Conservation (phyloP, 2,329 filamentous ascomycete species). For the Colletotrichum orbiculare region DNA sequence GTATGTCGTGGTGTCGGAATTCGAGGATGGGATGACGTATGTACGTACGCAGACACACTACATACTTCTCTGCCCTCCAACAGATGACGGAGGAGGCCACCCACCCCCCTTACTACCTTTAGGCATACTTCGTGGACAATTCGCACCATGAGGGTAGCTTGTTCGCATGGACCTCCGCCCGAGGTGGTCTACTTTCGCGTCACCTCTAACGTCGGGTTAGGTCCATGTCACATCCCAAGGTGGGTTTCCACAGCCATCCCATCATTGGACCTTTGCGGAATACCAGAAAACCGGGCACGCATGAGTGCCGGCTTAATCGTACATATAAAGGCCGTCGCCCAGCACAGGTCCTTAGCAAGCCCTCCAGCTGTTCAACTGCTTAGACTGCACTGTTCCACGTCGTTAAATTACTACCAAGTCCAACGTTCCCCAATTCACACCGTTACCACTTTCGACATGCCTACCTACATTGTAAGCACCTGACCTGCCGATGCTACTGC, state of each 20-base stretch:
- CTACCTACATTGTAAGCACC: constrained; percentile 65
- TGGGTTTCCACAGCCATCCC: background rate
- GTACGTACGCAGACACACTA: no score
- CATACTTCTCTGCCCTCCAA: no score
- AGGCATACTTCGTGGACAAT: no score
- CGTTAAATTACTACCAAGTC: constrained; percentile 7
- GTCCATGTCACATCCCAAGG: no score
- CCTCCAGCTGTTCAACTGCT: no score
- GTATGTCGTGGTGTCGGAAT: background rate
- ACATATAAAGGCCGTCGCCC: constrained; percentile 21
- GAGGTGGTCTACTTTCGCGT: no score
- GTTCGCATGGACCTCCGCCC: no score
- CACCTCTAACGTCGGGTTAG: no score
- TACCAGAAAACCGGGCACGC: constrained; percentile 13
- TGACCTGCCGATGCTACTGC: background rate
- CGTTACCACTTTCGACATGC: constrained; percentile 50
- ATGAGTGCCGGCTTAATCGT: no score
- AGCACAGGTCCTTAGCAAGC: no score
- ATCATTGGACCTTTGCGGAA: background rate
- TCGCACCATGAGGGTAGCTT: no score
- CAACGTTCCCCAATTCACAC: background rate
- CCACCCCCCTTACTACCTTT: background rate
- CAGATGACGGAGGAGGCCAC: background rate
- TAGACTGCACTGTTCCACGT: no score
- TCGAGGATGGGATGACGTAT: constrained; percentile 19